Percentiles rank a stretch among this genome's conserved stretches.
Conservation (phyloP, 805 yeast species). For the Candida pseudoglaebosa region DNA sequence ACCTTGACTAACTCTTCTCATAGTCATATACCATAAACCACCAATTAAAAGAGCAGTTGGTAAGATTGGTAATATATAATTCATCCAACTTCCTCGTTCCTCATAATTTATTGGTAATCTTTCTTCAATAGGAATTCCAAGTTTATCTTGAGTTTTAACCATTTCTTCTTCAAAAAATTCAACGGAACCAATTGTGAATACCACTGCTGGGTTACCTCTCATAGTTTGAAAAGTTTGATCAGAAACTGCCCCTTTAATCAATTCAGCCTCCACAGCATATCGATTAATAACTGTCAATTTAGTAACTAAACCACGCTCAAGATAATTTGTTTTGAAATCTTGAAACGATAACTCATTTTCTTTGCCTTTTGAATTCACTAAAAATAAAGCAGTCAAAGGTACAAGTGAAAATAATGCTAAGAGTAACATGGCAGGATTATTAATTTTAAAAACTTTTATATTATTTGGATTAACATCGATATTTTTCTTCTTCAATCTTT, state of each 20-base stretch:
- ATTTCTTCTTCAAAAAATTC: conserved; percentile 82
- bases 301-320: conserved; percentile 75
- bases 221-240: conserved; percentile 36
- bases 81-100: conserved; percentile 62
- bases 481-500: conserved; percentile 25
- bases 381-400: conserved; percentile 6
- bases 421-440: conserved; percentile 11
- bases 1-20: conserved; percentile 45
- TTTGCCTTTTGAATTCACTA: conserved; percentile 9
- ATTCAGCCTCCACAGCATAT: conserved; percentile 65
- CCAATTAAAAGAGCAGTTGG: conserved; percentile 83
- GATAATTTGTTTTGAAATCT: conserved; percentile 76
- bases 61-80: conserved; percentile 62
- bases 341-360: conserved; percentile 54
- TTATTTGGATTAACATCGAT: conserved; percentile 26
- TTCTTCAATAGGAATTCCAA: conserved; percentile 63
- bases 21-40: conserved; percentile 65
- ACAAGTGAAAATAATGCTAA: conserved; percentile 7
- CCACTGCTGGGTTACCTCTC: conserved; percentile 44
- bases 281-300: conserved; percentile 71
- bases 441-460: conserved; percentile 26
- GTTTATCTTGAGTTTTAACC: conserved; percentile 64
- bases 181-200: conserved; percentile 84
- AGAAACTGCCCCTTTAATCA: conserved; percentile 44
- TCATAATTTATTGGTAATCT: conserved; percentile 75